A percentile compares a stretch with the other conserved stretches of the same genome.
Conservation (phyloP, 2,329 filamentous ascomycete genomes). For the Monascus ruber region DNA sequence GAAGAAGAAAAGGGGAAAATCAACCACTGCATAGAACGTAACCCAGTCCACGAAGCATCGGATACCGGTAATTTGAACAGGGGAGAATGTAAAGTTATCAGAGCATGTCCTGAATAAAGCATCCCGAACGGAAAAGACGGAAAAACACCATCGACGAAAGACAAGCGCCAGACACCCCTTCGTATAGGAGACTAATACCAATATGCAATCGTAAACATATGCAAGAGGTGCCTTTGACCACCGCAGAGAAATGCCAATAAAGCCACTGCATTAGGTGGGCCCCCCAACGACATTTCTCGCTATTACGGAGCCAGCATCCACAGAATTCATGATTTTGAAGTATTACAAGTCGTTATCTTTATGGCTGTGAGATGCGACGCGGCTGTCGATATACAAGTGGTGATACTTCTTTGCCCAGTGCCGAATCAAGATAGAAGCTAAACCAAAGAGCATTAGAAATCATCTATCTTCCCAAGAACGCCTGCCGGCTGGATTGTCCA, state of each 20-base stretch:
- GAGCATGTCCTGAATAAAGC: conserved; percentile 13
- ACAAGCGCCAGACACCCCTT: conserved; percentile 23
- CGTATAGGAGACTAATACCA: conserved; percentile 23
- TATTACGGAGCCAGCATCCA: conserved; percentile 5
- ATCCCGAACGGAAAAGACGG: conserved; percentile 6
- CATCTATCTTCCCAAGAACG: neutral
- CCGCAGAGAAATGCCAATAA: conserved; percentile 28
- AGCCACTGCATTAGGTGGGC: conserved; percentile 6
- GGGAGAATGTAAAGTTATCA: conserved; percentile 21
- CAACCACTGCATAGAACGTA: conserved; percentile 10
- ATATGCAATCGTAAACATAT: conserved; percentile 29
- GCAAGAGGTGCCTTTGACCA: conserved; percentile 28
- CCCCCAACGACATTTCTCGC: neutral
- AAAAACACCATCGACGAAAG: conserved; percentile 8
- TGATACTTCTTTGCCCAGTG: conserved; percentile 82
- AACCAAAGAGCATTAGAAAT: conserved; percentile 11
- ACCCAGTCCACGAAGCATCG: conserved; percentile 13
- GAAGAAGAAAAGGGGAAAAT: conserved; percentile 12
- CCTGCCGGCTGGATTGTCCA: neutral
- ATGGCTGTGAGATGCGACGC: conserved; percentile 20
- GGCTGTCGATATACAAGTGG: conserved; percentile 24
- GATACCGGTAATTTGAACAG: conserved; percentile 16
- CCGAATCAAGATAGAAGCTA: conserved; percentile 82
- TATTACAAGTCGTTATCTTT: conserved; percentile 21
- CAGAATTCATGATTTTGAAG: conserved; percentile 13